These are phyloP conservation scores for Pseudoneurospora amorphoporcata DNA, from an alignment of 495 filamentous ascomycete genomes.

Conservation along the genomic window DNA sequence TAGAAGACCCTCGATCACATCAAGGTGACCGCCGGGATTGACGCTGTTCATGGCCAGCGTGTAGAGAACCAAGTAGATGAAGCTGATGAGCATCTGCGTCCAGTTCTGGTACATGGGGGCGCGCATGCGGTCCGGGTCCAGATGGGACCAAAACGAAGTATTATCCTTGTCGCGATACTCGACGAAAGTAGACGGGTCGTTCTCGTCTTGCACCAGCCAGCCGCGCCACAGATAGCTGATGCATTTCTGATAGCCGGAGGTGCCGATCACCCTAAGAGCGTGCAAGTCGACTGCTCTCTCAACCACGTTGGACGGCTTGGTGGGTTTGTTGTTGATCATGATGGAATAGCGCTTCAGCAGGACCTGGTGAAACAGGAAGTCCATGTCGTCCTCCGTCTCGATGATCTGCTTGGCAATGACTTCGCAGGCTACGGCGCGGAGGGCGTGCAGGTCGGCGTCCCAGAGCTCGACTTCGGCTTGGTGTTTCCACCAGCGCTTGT, in stretches of 20 bases:
- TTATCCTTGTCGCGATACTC: constrained; percentile 70
- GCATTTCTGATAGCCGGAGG: constrained; percentile 89
- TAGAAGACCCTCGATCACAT: constrained; percentile 72
- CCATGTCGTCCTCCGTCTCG: constrained; percentile 65
- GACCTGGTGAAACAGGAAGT: constrained; percentile 65
- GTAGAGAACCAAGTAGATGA: constrained; percentile 75
- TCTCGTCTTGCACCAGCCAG: constrained; percentile 91
- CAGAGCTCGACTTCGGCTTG: constrained; percentile 77
- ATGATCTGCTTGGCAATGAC: constrained; percentile 92
- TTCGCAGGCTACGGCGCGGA: constrained; percentile 78
- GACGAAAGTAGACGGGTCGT: constrained; percentile 76
- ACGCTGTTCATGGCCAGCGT: constrained; percentile 88
- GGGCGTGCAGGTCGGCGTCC: constrained; percentile 75
- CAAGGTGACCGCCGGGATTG: constrained; percentile 64
- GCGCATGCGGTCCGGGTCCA: constrained; percentile 90
- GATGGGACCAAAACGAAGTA: constrained; percentile 62
- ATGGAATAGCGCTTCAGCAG: constrained; percentile 90
- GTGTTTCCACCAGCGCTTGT: constrained; percentile 80
- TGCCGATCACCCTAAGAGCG: constrained; percentile 75
- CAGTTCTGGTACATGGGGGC: constrained; percentile 86
- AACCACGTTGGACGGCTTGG: constrained; percentile 70
- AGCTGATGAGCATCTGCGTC: constrained; percentile 72
- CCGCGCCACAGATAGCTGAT: constrained; percentile 86
- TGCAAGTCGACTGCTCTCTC: constrained; percentile 91
- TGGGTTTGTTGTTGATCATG: constrained; percentile 57